Conservation (phyloP, 768 basidiomycete species). For the Mycena vulgaris region DNA sequence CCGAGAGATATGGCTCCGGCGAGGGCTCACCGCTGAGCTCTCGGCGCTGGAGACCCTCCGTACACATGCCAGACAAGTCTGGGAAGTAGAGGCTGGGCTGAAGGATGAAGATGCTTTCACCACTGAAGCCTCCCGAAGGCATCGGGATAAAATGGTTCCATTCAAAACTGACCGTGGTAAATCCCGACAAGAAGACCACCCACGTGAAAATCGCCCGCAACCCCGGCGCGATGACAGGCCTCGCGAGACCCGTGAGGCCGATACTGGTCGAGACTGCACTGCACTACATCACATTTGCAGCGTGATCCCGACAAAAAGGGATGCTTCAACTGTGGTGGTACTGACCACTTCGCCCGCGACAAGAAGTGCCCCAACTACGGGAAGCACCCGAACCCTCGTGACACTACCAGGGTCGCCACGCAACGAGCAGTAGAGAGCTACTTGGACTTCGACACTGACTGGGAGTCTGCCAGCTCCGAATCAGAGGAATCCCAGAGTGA, state of each 20-base stretch:
- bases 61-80: conserved; percentile 8
- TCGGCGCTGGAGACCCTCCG: background rate
- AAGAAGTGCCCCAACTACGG: conserved; percentile 9
- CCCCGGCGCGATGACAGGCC: too few species aligned
- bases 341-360: conserved; percentile 5
- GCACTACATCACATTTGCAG: too few species aligned
- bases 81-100: background rate
- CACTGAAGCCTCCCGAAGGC: too few species aligned
- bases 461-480: background rate
- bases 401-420: background rate
- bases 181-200: background rate
- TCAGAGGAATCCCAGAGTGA: background rate
- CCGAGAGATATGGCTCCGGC: background rate
- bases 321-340: conserved; percentile 5
- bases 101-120: background rate
- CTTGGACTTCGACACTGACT: background rate
- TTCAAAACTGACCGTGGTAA: background rate
- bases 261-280: too few species aligned
- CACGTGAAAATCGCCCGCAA: too few species aligned
- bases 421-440: conserved; percentile 8
- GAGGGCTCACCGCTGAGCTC: conserved; percentile 11
- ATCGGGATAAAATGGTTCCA: too few species aligned
- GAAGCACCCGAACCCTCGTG: background rate
- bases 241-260: background rate
- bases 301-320: too few species aligned